Conservation (phyloP, 192 early-diverging fungal species). For the Backusella parvicylindrica region DNA sequence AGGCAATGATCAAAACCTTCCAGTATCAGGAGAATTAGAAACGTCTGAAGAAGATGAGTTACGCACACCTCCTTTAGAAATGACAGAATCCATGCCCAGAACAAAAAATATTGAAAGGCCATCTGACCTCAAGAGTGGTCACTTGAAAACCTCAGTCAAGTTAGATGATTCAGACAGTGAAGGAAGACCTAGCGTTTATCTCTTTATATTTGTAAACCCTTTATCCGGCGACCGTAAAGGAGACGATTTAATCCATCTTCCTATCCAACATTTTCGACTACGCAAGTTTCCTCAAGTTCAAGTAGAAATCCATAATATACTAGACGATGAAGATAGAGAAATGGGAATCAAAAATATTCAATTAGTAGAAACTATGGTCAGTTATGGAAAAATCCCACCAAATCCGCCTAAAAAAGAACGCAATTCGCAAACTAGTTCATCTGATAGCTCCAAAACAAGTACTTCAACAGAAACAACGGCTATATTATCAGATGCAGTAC, state of each 20-base stretch:
- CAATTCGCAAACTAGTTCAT: not conserved
- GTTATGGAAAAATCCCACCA: slow-evolving; percentile 4
- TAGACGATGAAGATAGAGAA: slow-evolving; percentile 50
- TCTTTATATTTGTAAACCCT: slow-evolving; percentile 79
- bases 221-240: slow-evolving; percentile 69
- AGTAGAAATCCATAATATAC: slow-evolving; percentile 70
- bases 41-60: not conserved
- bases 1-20: not conserved
- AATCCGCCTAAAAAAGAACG: not conserved
- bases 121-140: not conserved
- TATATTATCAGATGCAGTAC: slow-evolving; percentile 39
- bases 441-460: not conserved
- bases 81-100: not conserved
- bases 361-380: slow-evolving; percentile 22
- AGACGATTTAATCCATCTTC: slow-evolving; percentile 51
- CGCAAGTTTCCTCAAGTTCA: slow-evolving; percentile 61
- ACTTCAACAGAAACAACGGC: slow-evolving; percentile 9
- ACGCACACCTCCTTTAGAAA: not conserved
- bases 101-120: not conserved
- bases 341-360: slow-evolving; percentile 58
- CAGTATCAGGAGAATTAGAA: not conserved
- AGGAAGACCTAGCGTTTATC: slow-evolving; percentile 49
- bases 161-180: slow-evolving; percentile 22
- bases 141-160: slow-evolving; percentile 22
- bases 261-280: slow-evolving; percentile 65